Evolutionary conservation across 2,329 filamentous ascomycete species (phyloP), one percentile per base, ranked within the genome.

Genomic region (Dactylellina drechsleri): DNA sequence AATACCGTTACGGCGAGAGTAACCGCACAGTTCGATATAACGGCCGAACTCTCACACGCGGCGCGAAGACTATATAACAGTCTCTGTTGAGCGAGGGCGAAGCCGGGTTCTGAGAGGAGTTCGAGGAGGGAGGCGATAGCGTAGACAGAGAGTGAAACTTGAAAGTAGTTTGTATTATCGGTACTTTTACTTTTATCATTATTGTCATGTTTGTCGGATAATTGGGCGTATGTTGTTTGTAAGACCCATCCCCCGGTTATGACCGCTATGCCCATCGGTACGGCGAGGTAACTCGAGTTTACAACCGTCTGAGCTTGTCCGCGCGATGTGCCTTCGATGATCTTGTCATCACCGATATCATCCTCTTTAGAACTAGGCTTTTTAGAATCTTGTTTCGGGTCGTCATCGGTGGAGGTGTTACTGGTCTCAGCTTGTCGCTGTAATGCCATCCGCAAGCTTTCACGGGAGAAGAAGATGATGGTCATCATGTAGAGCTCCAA

Each of bases 401-500:
- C 60, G 10, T 71, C 72, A 10, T 7, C 4, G 77, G 15, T 6
- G 43, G 28, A 36, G 31, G 72, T 3, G 31, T 18, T 57, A 5
- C 20, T 52, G 47, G 76, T 77, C n/a, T 82, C 80, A n/a, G 82
- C 78, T 78, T 93, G 91, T 60, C 95, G 87, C 82, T 98, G 94
- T 41, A 97, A 88, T 26, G 94, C 93, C n/a, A 97, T 90, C 15
- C 95, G 90, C 57, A 98, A 84, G 79, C 91, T 94, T 83, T 99
- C 95, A 45, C 95, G 87, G 0, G 95, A 91, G 80, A 99, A 98
- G 82, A 96, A 97, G 0, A 99, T 86, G n/a, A 96, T 90, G 0
- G 93, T 92, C 52, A 96, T 90, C 73, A 94, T 93, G 82, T 93
- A 97, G 0, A 98, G 88, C 79, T 99, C 95, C 2, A 99, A 86